Evolutionary conservation across 208 protist species (phyloP).

Genomic region (Leptomonas seymouri): DNA sequence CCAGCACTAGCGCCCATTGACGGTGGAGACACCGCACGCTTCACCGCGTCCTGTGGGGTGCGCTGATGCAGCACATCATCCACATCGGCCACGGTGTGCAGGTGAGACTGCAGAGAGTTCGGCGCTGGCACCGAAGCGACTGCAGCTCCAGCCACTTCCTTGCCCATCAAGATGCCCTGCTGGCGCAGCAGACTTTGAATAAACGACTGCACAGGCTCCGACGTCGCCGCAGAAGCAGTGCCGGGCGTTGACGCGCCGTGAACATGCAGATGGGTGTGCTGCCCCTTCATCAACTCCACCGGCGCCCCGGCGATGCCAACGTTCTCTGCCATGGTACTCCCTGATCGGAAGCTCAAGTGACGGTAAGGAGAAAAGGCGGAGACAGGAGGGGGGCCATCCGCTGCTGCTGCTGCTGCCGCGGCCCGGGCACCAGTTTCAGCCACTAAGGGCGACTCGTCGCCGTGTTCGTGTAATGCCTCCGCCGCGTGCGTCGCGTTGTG

Average conservation of each 20-base stretch:
- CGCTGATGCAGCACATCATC: too few relatives aligned
- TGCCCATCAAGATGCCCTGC: slow-evolving; percentile 13
- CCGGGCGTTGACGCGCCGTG: neutral
- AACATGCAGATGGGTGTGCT: too few relatives aligned
- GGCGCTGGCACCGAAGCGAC: neutral
- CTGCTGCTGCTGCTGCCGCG: neutral
- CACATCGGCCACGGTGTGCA: too few relatives aligned
- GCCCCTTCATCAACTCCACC: too few relatives aligned
- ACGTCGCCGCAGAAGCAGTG: neutral
- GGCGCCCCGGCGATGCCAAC: too few relatives aligned
- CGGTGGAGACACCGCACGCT: too few relatives aligned
- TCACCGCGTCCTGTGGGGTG: too few relatives aligned
- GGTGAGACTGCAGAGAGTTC: too few relatives aligned
- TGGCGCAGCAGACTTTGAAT: slow-evolving; percentile 16
- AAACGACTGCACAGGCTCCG: slow-evolving; percentile 14
- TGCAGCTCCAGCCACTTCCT: neutral
- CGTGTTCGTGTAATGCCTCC: neutral
- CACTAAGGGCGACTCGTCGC: too few relatives aligned
- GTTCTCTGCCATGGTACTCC: neutral
- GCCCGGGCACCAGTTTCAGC: neutral
- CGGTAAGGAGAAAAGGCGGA: slow-evolving; percentile 10
- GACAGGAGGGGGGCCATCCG: neutral
- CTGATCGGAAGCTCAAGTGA: slow-evolving; percentile 12
- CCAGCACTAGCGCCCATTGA: too few relatives aligned
- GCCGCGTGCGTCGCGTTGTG: neutral